These are phyloP conservation scores for Aspergillus novofumigatus DNA, from an alignment of 2,329 filamentous ascomycete species.

Conservation along the genomic window DNA sequence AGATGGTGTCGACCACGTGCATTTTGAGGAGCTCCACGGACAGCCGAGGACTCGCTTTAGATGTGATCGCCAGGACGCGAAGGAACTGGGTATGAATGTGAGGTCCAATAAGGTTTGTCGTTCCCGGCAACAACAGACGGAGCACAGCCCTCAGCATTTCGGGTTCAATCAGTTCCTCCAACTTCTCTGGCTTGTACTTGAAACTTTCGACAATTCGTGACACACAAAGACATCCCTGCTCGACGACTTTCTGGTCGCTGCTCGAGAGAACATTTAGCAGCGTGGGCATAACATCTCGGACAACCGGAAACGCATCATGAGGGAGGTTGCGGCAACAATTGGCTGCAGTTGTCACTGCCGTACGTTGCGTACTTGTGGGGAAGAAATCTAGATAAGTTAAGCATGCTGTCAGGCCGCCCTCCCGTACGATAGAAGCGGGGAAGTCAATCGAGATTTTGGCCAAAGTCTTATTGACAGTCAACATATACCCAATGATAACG, in stretches of 20 bases:
- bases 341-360: constrained; percentile 92
- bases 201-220: constrained; percentile 97
- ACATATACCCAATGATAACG: constrained; percentile 4
- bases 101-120: constrained; percentile 88
- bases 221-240: constrained; percentile 93
- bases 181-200: constrained; percentile 76
- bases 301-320: constrained; percentile 85
- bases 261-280: constrained; percentile 84
- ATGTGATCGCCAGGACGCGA: constrained; percentile 83
- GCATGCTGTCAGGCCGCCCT: constrained; percentile 93
- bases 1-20: constrained; percentile 94
- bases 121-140: constrained; percentile 83
- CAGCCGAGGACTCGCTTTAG: constrained; percentile 78
- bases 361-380: constrained; percentile 91
- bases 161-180: constrained; percentile 88
- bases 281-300: constrained; percentile 94
- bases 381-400: constrained; percentile 97
- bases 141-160: constrained; percentile 81
- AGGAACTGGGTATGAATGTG: constrained; percentile 97
- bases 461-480: constrained; percentile 57
- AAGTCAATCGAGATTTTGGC: constrained; percentile 98
- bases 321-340: constrained; percentile 98
- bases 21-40: constrained; percentile 91
- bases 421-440: constrained; percentile 87
- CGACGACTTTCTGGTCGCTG: constrained; percentile 93